Conservation (phyloP, 2,329 filamentous ascomycete species). For the Volutella citrinella region DNA sequence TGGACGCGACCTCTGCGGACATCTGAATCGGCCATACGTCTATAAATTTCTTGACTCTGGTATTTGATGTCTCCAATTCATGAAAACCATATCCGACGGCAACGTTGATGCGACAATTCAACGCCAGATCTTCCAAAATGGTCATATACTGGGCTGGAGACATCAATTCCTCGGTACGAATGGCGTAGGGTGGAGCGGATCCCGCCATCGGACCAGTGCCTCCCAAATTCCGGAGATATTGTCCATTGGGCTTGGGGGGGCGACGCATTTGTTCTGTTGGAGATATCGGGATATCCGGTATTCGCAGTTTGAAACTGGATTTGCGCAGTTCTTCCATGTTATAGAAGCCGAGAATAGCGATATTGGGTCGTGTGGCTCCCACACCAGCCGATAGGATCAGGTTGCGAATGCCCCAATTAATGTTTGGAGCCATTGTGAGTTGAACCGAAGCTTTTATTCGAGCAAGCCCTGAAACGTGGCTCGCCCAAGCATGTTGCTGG, state of each 20-base stretch:
- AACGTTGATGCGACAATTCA: conserved; percentile 78
- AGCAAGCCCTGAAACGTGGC: conserved; percentile 77
- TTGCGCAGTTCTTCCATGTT: conserved; percentile 74
- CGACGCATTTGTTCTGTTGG: conserved; percentile 31
- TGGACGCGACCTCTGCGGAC: conserved; percentile 75
- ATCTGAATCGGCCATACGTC: conserved; percentile 93
- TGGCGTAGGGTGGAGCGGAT: conserved; percentile 65
- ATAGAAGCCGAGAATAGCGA: conserved; percentile 77
- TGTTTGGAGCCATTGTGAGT: conserved; percentile 74
- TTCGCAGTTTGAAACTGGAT: conserved; percentile 52
- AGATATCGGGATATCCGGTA: conserved; percentile 48
- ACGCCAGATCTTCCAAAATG: conserved; percentile 75
- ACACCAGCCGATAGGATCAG: conserved; percentile 77
- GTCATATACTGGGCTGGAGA: conserved; percentile 74
- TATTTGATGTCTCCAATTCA: conserved; percentile 66
- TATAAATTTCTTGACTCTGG: conserved; percentile 71
- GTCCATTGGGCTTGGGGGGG: too few relatives aligned
- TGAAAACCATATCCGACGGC: conserved; percentile 82
- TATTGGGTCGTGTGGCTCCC: conserved; percentile 86
- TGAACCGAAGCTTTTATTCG: conserved; percentile 89
- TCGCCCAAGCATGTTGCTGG: conserved; percentile 80
- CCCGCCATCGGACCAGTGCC: conserved; percentile 55
- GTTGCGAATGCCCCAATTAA: conserved; percentile 84
- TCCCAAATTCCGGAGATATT: too few relatives aligned
- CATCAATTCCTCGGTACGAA: conserved; percentile 66